Evolutionary conservation across 2,329 filamentous ascomycete species (phyloP).

Genomic region (Pestalotiopsis sp.): DNA sequence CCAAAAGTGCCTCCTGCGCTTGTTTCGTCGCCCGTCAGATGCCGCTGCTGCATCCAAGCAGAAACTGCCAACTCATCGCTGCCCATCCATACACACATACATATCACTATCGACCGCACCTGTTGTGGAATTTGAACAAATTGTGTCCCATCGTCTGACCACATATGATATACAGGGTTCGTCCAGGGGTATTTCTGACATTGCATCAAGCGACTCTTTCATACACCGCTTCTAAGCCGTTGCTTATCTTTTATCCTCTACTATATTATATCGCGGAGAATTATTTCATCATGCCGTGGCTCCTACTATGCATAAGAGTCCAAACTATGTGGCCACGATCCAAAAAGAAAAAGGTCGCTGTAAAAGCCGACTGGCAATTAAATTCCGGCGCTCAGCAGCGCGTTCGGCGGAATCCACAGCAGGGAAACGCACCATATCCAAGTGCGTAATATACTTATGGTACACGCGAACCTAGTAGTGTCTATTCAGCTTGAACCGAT

Average conservation of each 20-base stretch:
- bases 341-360: not conserved
- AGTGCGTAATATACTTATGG: not conserved
- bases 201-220: not conserved
- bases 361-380: not conserved
- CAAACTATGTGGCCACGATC: not conserved
- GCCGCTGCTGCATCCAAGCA: not conserved
- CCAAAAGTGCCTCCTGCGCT: conserved; percentile 5
- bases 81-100: not conserved
- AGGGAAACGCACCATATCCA: not conserved
- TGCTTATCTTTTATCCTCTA: not conserved
- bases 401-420: not conserved
- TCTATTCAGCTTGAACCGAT: not conserved
- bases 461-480: not conserved
- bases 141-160: too few relatives aligned
- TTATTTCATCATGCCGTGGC: not conserved
- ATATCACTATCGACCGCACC: not conserved
- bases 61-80: not conserved
- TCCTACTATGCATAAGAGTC: not conserved
- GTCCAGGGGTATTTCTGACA: not conserved
- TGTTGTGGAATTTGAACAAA: too few relatives aligned
- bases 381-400: not conserved
- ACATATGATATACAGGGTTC: not conserved
- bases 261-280: not conserved
- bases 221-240: not conserved
- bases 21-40: not conserved